Evolutionary conservation across 192 early-diverging fungal species (phyloP), one percentile per base, ranked within the genome.

Genomic region (Linnemannia elongata): DNA sequence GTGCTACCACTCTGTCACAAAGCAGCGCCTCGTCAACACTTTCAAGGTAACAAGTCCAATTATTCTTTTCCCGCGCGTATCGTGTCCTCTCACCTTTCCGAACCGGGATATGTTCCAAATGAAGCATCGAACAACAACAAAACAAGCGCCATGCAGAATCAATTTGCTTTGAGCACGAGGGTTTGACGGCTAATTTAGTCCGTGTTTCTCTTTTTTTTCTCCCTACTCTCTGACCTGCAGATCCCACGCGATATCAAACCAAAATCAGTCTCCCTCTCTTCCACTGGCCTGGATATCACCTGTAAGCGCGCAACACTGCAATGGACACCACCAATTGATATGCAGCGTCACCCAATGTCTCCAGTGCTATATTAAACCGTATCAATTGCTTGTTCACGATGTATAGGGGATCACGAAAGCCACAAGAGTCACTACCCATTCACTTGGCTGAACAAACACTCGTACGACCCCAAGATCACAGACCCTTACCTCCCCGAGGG

Each of bases 1-100:
- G 45, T 97, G 96, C 80, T 97, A 92, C 82, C 96, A 97, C 69
- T 81, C 90, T 8, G 82, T 93, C 22, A 97, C 96, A 0, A 95
- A 94, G 63, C 96, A 97, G 82, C 88, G 96, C 17, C 89, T 97
- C 20, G 77, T 96, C 20, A 90, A 95, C 79, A 97, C 96, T 1
- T 93, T 91, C 82, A 75, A 78, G 57, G 90, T 91, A 79, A 13
- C 5, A 20, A 33, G 15, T 3, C 1, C 36, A 30, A 39, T 39
- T 41, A 18, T 15, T 66, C 0, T 35, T 66, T 33, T 66, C 60
- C 60, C 30, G 60, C 27, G 30, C 60, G 9, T 57, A n/a, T 6
- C 27, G 55, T 27, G 24, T 24, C 3, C 30, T 4, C 13, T 13
- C 9, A 3, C 3, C 27, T 6, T 66, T 33, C 60, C 60, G 60